Base-by-base conservation (phyloP, 371 early-diverging fungal species). In the Blakeslea trispora region DNA sequence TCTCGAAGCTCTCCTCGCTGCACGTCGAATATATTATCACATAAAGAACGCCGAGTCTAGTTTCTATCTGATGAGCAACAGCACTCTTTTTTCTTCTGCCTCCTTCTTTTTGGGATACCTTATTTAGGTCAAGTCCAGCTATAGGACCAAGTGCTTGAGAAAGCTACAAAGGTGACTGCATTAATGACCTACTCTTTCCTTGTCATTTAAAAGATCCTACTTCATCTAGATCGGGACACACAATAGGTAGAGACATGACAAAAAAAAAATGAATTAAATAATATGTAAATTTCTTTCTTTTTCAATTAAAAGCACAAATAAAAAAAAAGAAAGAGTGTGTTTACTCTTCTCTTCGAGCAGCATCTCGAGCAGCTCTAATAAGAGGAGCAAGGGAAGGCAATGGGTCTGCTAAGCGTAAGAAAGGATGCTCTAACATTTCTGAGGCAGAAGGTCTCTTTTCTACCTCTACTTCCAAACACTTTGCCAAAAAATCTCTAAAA, bases 351-450 rank as follows among this genome's bases (percentile, higher is more conserved):
- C 67, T 53, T 55, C 58, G 58, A 32, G 49, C 55, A 50, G 68
- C 63, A 47, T 67, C 68, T 52, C 63, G 63, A 45, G 95, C 94
- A 11, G 94, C 91, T 50, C 81, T 81, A 64, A 97, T 96, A 40
- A 96, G 69, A 17, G 97, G 97, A 3, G 90, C 84, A 22, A 97
- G 80, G n/a, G 89, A 86, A 34, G 83, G 74, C 43, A 94, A 82
- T 31, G 94, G 93, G 34, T 91, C 96, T 6, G 97, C 93, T 61
- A 85, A 85, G 55, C 77, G 74, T 59, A 98, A 66, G 75, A 96
- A 98, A 13, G 93, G 93, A 72, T 98, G 98, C 65, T 72, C 53
- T n/a, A 93, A 72, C 55, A 95, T 75, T 58, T 93, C 90, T 0
- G 82, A 77, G 2, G 93, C 93, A 6, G 86, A 83, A 4, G 96